Percentiles rank a stretch among this genome's conserved stretches.
phyloP scores from a whole-genome alignment of 2,329 filamentous ascomycete species.

The Cylindrodendrum hubeiense region DNA sequence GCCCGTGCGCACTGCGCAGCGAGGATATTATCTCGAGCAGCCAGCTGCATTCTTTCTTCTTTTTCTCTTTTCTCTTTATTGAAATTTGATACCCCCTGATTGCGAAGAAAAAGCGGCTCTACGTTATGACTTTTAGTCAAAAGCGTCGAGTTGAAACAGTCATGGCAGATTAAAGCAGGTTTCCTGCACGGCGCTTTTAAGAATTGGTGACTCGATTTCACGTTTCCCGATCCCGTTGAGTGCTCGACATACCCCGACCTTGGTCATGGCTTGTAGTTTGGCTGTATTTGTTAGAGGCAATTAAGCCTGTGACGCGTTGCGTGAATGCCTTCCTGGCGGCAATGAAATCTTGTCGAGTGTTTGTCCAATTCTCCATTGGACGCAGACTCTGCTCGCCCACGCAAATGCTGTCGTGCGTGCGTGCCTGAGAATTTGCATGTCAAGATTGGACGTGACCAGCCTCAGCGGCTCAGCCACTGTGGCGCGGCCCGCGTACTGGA shows the following conservation, averaged over 20 bases:
- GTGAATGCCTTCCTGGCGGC: neutral
- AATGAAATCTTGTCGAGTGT: neutral
- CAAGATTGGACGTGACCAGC: neutral
- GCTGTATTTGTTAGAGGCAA: too few relatives aligned
- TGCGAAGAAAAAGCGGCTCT: conserved; percentile 67
- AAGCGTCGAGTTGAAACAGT: conserved; percentile 68
- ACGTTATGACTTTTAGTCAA: conserved; percentile 54
- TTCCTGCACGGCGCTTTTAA: conserved; percentile 68
- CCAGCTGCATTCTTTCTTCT: conserved; percentile 27
- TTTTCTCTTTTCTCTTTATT: conserved; percentile 54
- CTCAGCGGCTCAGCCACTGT: neutral
- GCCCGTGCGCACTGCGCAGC: conserved; percentile 42
- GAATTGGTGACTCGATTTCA: conserved; percentile 71
- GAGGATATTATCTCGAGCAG: conserved; percentile 32
- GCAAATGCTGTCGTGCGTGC: neutral
- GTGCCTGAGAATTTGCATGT: neutral
- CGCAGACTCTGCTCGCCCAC: neutral
- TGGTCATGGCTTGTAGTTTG: conserved; percentile 2
- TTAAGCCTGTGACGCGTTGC: neutral
- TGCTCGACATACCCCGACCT: conserved; percentile 62
- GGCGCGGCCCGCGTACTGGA: neutral
- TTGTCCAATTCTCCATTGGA: neutral
- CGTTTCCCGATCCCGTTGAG: conserved; percentile 74
- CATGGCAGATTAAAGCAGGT: conserved; percentile 66
- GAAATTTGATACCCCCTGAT: conserved; percentile 70